phyloP scores from a whole-genome alignment of 2,329 filamentous ascomycete genomes.

The Blastomyces percursus region DNA sequence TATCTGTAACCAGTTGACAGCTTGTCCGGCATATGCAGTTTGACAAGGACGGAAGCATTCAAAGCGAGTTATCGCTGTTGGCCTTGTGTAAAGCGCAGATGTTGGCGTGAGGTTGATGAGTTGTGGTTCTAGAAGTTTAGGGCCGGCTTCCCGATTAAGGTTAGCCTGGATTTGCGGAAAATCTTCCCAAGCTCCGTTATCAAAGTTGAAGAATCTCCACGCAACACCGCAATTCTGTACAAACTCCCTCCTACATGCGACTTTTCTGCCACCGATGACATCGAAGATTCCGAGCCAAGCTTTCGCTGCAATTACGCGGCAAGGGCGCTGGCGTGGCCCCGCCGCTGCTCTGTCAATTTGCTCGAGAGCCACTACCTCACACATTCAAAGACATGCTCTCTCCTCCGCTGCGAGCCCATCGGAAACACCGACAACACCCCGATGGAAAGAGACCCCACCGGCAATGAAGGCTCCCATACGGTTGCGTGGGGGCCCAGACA shows the following conservation, averaged over 20 bases:
- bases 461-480: slow-evolving; percentile 57
- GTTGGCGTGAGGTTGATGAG: not conserved
- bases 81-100: not conserved
- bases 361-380: slow-evolving; percentile 17
- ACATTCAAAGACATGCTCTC: slow-evolving; percentile 18
- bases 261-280: slow-evolving; percentile 9
- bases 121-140: not conserved
- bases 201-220: not conserved
- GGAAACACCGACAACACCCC: slow-evolving; percentile 37
- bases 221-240: not conserved
- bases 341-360: slow-evolving; percentile 16
- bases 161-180: slow-evolving; percentile 10
- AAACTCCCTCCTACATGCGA: not conserved
- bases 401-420: slow-evolving; percentile 19
- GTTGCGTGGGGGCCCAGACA: slow-evolving; percentile 27
- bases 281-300: slow-evolving; percentile 12
- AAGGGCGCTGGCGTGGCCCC: slow-evolving; percentile 17
- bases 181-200: slow-evolving; percentile 2
- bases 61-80: not conserved
- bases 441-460: slow-evolving; percentile 61
- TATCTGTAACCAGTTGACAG: not conserved
- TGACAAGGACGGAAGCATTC: not conserved
- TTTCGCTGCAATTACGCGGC: slow-evolving; percentile 14
- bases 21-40: not conserved
- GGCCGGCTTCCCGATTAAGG: slow-evolving; percentile 6